Base-by-base conservation (phyloP, 1,284 basidiomycete species). In the Quambalaria eucalypti region DNA sequence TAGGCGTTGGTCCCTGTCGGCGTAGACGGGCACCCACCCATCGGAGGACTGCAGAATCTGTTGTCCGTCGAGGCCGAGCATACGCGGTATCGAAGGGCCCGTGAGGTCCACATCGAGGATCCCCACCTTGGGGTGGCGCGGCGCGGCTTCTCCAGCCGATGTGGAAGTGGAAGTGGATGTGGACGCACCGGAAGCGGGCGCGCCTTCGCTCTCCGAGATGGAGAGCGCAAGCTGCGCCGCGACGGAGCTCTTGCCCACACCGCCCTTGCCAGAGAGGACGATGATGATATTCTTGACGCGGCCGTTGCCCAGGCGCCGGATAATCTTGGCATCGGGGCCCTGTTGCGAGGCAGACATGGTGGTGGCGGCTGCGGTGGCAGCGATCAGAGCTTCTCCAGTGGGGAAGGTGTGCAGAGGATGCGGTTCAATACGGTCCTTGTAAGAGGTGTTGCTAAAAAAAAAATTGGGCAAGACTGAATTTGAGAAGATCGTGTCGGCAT, bases 21-120 rank as follows among this genome's bases (percentile, higher is more conserved):
- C 66, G 73, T 93, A 97, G 0, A 98, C 93, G 0, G 95, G 95
- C 1, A 98, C 90, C 95, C 95, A 98, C 2, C 95, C 95, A 65
- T 88, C 87, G 52, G 86, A 88, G 66, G 88, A 90, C 74, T 97
- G 91, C 21, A 68, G 69, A 14, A 79, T 80, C 1, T 84, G 83
- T 47, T 85, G 81, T 1, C 85, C 85, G 69, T 96, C 90, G 1
- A 98, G 79, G 1, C 93, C 92, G 38, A 98, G 83, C 93, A 98
- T 97, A 40, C 93, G 87, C 4, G 95, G 95, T 56, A 98, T 87
- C 2, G 89, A 93, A 1, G 95, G 93, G 0, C 95, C 95, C 0
- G 95, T 98, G 36, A 99, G 83, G 78, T 99, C 93, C 50, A 96
- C 82, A 76, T 99, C 95, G 50, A 99, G 84, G 44, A 99, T 83